Evolutionary conservation across 1,284 basidiomycete species (phyloP).

Genomic region (Malassezia sympodialis): DNA sequence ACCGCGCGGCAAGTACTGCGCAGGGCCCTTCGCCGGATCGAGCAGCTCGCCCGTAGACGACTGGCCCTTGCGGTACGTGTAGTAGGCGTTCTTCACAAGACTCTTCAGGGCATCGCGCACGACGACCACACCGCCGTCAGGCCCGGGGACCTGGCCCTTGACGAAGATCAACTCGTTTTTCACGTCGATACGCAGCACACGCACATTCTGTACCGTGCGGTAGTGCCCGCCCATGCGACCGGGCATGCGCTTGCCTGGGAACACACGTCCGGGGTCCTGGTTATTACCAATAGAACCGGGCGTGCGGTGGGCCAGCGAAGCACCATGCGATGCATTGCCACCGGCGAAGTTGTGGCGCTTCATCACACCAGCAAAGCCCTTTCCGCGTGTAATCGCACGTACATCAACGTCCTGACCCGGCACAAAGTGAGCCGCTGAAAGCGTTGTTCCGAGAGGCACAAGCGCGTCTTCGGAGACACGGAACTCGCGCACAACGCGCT

Average conservation of each 20-base stretch:
- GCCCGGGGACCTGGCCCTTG: slow-evolving; percentile 55
- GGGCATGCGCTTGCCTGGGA: slow-evolving; percentile 97
- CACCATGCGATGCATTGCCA: slow-evolving; percentile 87
- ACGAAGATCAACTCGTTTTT: slow-evolving; percentile 78
- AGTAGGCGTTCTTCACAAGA: slow-evolving; percentile 39
- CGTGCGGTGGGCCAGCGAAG: slow-evolving; percentile 84
- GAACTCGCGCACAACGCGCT: slow-evolving; percentile 81
- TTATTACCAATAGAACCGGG: slow-evolving; percentile 88
- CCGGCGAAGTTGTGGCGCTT: slow-evolving; percentile 92
- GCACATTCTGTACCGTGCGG: slow-evolving; percentile 61
- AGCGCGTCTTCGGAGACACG: slow-evolving; percentile 77
- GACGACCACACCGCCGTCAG: slow-evolving; percentile 51
- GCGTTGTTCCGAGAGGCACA: slow-evolving; percentile 73
- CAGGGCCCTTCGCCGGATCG: slow-evolving; percentile 59
- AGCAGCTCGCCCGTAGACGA: slow-evolving; percentile 54
- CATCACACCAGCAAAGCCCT: slow-evolving; percentile 95
- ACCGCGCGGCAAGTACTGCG: slow-evolving; percentile 72
- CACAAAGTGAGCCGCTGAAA: slow-evolving; percentile 90
- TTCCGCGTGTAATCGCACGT: slow-evolving; percentile 82
- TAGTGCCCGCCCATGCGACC: slow-evolving; percentile 70
- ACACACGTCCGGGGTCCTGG: slow-evolving; percentile 76
- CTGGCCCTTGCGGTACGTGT: slow-evolving; percentile 35
- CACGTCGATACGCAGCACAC: slow-evolving; percentile 78
- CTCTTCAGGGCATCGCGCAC: slow-evolving; percentile 40
- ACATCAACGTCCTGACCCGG: slow-evolving; percentile 96